Evolutionary conservation across 139 green algal species (phyloP), one percentile per base, ranked within the genome.

Genomic region (Tetradesmus obliquus): DNA sequence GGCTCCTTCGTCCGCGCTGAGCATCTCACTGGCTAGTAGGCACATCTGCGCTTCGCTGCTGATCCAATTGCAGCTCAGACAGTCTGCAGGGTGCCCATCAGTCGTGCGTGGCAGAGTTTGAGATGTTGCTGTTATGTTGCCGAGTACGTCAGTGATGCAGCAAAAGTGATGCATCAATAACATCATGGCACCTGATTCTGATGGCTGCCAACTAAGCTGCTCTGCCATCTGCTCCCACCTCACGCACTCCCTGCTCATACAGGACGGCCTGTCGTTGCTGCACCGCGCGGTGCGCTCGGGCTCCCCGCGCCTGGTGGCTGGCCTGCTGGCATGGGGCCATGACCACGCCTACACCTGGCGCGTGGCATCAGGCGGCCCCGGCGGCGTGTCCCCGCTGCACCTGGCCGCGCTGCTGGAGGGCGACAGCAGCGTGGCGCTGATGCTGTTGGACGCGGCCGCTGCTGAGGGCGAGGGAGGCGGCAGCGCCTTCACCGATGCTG

Each of bases 341-440:
- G 82, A 45, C 17, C 74, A 89, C 82, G 88, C 89, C 72, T 93
- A 95, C 84, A 53, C n/a, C 32, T 94, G 91, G 92, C 84, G 82
- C 24, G 90, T 93, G 55, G 91, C 93, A 88, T 32, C 19, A 0
- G 90, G 79, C 5, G 94, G 94, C 20, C 92, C 93, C 0, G 82
- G 84, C 32, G 95, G 95, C 58, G 60, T 96, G 66, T 95, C 93
- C 2, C 94, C 95, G 24, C 90, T 96, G 92, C 95, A 96, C 90
- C 91, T 96, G 55, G 88, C 93, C 1, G 93, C 94, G 1, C 79
- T 96, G 54, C 79, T 94, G 60, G 90, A 95, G 20, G 90, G 94
- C 13, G 95, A 96, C 53, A 92, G 91, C 6, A 88, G 86, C 22
- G 8, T 95, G 7, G 88, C 79, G 24, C 87, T 96, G 66, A 84